Conservation (phyloP, 2,329 filamentous ascomycete species). For the Beauveria scarabaeidicola region DNA sequence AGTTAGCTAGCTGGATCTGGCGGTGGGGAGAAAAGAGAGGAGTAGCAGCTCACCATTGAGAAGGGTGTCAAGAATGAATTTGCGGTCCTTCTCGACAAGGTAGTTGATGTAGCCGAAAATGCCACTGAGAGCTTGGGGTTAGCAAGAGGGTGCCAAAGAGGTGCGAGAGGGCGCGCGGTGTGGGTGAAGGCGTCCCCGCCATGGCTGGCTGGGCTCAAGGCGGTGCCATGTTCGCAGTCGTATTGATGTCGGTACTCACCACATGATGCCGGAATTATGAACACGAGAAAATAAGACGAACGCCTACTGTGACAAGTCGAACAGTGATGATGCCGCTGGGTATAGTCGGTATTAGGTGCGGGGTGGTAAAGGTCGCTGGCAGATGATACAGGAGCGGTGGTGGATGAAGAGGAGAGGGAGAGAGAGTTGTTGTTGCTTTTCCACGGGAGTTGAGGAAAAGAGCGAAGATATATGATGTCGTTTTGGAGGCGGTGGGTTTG, state of each 20-base stretch:
- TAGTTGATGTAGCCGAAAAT: slow-evolving; percentile 99
- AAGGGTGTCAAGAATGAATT: slow-evolving; percentile 90
- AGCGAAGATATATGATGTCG: not conserved
- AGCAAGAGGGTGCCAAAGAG: slow-evolving; percentile 15
- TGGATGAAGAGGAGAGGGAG: not conserved
- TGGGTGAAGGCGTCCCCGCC: not conserved
- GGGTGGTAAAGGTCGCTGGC: not conserved
- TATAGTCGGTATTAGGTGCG: not conserved
- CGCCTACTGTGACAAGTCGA: not conserved
- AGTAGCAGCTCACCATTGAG: slow-evolving; percentile 63
- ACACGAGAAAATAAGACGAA: not conserved
- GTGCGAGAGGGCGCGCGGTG: not conserved
- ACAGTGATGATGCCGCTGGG: not conserved
- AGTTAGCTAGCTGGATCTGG: slow-evolving; percentile 21
- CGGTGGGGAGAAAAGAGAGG: not conserved
- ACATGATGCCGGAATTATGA: not conserved
- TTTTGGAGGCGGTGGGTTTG: not conserved
- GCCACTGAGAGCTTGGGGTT: slow-evolving; percentile 48
- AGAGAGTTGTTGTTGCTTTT: not conserved
- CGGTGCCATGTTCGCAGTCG: not conserved
- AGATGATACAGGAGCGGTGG: not conserved
- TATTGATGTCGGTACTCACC: not conserved
- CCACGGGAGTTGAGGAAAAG: not conserved
- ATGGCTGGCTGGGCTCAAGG: not conserved
- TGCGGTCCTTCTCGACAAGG: slow-evolving; percentile 96